A percentile compares a stretch with the other conserved stretches of the same genome.
Conservation (phyloP, 2,329 filamentous ascomycete species). For the Alternaria gaisen region DNA sequence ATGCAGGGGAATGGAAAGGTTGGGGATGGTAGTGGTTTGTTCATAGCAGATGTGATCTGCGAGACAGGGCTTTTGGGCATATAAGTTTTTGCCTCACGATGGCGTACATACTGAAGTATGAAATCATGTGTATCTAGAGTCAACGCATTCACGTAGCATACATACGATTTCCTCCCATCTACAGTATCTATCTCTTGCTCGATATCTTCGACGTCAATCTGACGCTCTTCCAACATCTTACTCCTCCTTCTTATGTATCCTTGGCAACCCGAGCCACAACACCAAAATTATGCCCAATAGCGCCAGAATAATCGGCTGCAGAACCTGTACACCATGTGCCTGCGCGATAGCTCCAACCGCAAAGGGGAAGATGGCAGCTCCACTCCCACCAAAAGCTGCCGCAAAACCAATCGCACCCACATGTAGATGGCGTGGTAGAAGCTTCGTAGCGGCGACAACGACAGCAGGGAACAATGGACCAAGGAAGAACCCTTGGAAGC, state of each 20-base stretch:
- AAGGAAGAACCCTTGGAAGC: constrained; percentile 79
- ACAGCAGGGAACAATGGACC: constrained; percentile 81
- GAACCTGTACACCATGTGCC: constrained; percentile 65
- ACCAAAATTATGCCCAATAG: constrained; percentile 60
- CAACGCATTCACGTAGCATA: neutral
- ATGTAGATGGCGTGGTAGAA: constrained; percentile 77
- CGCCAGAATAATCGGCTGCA: constrained; percentile 68
- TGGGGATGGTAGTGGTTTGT: neutral
- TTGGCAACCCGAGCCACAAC: constrained; percentile 62
- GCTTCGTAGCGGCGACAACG: constrained; percentile 75
- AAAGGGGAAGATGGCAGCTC: constrained; percentile 73
- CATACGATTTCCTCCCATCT: neutral
- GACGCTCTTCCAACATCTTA: constrained; percentile 9
- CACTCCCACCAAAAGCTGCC: constrained; percentile 77
- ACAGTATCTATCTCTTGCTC: neutral
- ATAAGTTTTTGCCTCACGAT: neutral
- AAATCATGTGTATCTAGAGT: neutral
- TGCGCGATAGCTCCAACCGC: constrained; percentile 74
- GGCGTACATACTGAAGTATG: neutral
- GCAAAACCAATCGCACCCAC: constrained; percentile 84
- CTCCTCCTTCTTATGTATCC: constrained; percentile 55
- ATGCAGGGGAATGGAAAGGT: neutral
- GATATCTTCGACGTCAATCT: neutral
- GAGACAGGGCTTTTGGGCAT: neutral
- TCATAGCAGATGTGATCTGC: neutral